Base-by-base conservation (phyloP, 352 stramenopile genomes). In the Pythium rhizo-oryzae region DNA sequence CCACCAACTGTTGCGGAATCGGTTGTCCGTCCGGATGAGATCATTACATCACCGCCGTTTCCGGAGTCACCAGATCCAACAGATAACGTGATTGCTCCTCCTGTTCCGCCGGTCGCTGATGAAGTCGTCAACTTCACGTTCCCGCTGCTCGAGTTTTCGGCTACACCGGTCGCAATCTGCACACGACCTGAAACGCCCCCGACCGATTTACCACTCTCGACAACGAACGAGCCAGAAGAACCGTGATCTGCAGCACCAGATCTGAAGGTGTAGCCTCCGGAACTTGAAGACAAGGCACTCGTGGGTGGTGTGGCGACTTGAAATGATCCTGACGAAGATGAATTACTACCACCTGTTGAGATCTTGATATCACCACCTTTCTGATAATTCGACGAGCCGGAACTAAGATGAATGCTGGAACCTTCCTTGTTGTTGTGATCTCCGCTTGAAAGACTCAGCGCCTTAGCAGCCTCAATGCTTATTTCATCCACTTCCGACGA, bases 401-500 rank as follows among this genome's bases (percentile, higher is more conserved):
- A 74, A 13, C 44, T 71, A 54, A 89, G 33, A 18, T 53, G 28
- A 9, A 85, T 51, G 9, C 65, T 57, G 8, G 78, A 83, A 3
- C 81, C 79, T 61, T 69, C 64, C 33, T 82, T 84, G 54, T 79
- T 79, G 37, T 77, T 60, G 15, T 79, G 65, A 25, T 55, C 66
- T 13, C 79, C 79, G 46, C 75, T 72, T 18, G 43, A 39, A 24
- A 87, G 16, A 19, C 39, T 51, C 8, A 87, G 25, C 21, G 75
- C 21, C 24, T 76, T 80, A 11, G 77, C 77, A 35, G 79, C 47
- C 24, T 75, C 41, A 28, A 87, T 65, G 1, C 18, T 60, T 12
- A 87, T 78, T 16, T 68, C 58, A 15, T 71, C 72, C 21, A 87
- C 77, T 62, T 87, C 79, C 1, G 79, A 85, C 7, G 70, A 79